Base-by-base conservation (phyloP, 495 filamentous ascomycete species). In the Annulohypoxylon moriforme region DNA sequence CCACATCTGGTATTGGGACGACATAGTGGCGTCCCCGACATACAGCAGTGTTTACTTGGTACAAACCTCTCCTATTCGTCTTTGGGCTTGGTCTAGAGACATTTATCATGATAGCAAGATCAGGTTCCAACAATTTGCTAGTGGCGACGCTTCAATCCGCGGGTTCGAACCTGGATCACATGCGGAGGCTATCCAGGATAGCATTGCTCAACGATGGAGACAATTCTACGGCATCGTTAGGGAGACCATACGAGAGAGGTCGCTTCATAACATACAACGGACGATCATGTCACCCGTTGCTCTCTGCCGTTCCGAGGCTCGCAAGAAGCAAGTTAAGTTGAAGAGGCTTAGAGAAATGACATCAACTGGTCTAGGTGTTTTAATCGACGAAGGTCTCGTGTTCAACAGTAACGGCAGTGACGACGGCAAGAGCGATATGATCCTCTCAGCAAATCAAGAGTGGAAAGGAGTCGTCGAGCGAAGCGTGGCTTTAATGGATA, bases 1-100 rank as follows among this genome's bases (percentile, higher is more conserved):
- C 44, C 93, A 98, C 74, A 90, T 96, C 38, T 91, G 88, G 81
- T 98, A 98, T 75, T 99, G 96, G 96, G 92, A 97, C 66, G 89
- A 94, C 60, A 85, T 97, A 1, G 79, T 96, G 44, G 85, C 87
- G 0, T 94, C 92, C 11, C 87, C 90, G 38, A 83, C 87, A 60
- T 89, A 89, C 69, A 92, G 89, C 58, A 89, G 87, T 20, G 68
- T 97, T 1, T 97, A 97, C 76, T 88, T 90, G 0, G 78, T 96
- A 7, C 96, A 99, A 75, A 96, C 90, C 2, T 91, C 89, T 1
- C 96, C 96, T 0, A 71, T 87, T 8, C 85, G 90, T 27, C 73
- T 96, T 22, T 94, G 89, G 87, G 76, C 79, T 4, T 93, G 88
- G 87, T 77, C 84, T 4, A 87, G 81, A 72, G 88, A 89, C 29